Base-by-base conservation (phyloP, 768 basidiomycete species). In the Collybia mongolica region DNA sequence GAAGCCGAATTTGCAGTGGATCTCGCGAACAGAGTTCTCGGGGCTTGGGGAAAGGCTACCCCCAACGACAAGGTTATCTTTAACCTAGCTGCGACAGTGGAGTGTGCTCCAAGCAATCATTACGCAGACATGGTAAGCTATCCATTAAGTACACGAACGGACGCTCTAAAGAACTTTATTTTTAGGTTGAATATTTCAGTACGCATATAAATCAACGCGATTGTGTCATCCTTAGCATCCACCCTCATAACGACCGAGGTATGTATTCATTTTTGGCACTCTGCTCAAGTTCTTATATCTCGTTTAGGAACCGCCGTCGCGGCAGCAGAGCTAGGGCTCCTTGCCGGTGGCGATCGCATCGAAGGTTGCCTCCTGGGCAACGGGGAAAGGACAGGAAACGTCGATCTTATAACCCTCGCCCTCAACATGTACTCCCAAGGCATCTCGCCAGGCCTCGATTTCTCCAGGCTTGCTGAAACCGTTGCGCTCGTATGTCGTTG, bases 321-420 rank as follows among this genome's bases (percentile, higher is more conserved):
- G 39, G 88, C 90, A 5, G 80, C 88, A 1, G 90, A 93, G 63
- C 79, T 91, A 18, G 90, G 79, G 48, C 70, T 86, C 37, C 76
- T 91, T 56, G 90, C 86, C 5, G 90, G 90, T 19, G 90, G 81
- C 3, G 86, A 93, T 64, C 83, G 90, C 43, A 81, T 92, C 54
- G 90, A 92, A 64, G 90, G 90, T 14, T 91, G 89, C 55, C 75
- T 92, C 32, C 84, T 92, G 49, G 90, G 89, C 24, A 92, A 92
- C 60, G 90, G 90, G 51, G 90, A 92, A 69, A 82, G 90, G 37
- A 92, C 90, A 11, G 90, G 90, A 44, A 92, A 92, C 58, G 90
- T 92, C 56, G 90, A 92, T 61, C 71, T 92, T 50, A 88, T 91
- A 59, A 89, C 85, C 53, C 79, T 92, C 28, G 90, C 86, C 6